Conservation (phyloP, 2,329 filamentous ascomycete species). For the Orbilia blumenaviensis region DNA sequence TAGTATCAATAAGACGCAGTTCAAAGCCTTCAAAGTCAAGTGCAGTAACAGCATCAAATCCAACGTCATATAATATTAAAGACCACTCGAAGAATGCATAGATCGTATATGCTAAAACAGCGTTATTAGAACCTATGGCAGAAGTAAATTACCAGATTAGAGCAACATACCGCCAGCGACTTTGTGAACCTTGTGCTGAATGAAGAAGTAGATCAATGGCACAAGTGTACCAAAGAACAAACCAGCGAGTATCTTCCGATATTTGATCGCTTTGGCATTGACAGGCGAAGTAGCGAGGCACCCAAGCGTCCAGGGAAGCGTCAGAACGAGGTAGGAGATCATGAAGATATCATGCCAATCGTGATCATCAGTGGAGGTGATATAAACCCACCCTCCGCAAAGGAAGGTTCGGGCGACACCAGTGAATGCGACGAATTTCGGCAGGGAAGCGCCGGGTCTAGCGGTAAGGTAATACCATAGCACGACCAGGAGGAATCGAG, state of each 20-base stretch:
- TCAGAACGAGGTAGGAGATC: constrained; percentile 96
- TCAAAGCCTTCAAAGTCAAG: constrained; percentile 91
- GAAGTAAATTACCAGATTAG: not conserved
- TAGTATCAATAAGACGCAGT: constrained; percentile 85
- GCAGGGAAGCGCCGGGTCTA: constrained; percentile 76
- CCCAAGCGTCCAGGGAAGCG: constrained; percentile 92
- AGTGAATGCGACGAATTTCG: constrained; percentile 80
- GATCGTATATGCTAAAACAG: constrained; percentile 81
- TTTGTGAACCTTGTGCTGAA: constrained; percentile 97
- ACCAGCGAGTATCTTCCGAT: constrained; percentile 82
- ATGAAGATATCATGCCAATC: constrained; percentile 99
- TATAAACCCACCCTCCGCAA: constrained; percentile 97
- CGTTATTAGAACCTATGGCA: constrained; percentile 13
- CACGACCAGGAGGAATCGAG: constrained; percentile 87
- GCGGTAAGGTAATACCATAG: constrained; percentile 91
- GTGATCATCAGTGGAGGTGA: constrained; percentile 97
- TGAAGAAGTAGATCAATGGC: constrained; percentile 94
- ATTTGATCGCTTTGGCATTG: constrained; percentile 83
- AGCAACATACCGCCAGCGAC: constrained; percentile 81
- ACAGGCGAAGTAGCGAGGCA: constrained; percentile 87
- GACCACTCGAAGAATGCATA: constrained; percentile 99
- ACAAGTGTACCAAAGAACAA: constrained; percentile 91
- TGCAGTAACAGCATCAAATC: constrained; percentile 92
- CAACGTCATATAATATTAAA: constrained; percentile 92
- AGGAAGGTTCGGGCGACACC: constrained; percentile 89